Evolutionary conservation across 202 grass and related monocot genomes (phyloP).

Genomic region (Brachypodium distachyon): DNA sequence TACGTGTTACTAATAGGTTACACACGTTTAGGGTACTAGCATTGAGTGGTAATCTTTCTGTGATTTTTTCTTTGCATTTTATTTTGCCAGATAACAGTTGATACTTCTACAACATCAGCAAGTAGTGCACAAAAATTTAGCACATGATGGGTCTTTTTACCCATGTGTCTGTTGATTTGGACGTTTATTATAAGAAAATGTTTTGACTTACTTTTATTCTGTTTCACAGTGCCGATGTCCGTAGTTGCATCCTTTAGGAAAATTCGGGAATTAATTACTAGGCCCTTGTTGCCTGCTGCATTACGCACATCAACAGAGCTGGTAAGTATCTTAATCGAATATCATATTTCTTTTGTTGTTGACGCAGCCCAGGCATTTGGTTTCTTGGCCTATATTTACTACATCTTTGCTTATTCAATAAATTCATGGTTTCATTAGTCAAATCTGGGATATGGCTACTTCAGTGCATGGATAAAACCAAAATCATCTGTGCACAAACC

Average conservation of each 20-base stretch:
- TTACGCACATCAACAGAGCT: slow-evolving; percentile 58
- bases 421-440: not conserved
- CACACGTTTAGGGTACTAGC: not conserved
- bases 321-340: slow-evolving; percentile 31
- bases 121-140: not conserved
- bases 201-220: slow-evolving; percentile 11
- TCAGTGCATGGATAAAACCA: not conserved
- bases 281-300: slow-evolving; percentile 47
- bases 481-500: not conserved
- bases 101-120: not conserved
- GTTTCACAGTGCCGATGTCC: slow-evolving; percentile 60
- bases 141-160: not conserved
- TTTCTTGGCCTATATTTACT: slow-evolving; percentile 1
- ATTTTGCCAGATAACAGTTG: not conserved
- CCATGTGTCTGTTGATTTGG: not conserved
- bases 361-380: not conserved
- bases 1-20: not conserved
- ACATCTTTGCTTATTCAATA: not conserved
- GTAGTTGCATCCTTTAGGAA: slow-evolving; percentile 67
- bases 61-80: not conserved
- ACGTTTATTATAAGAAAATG: not conserved
- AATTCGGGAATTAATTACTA: slow-evolving; percentile 50
- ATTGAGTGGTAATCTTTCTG: not conserved
- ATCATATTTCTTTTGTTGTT: not conserved
- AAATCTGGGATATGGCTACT: not conserved